phyloP scores from a whole-genome alignment of 345 rosid species.

The Arabidopsis suecica region DNA sequence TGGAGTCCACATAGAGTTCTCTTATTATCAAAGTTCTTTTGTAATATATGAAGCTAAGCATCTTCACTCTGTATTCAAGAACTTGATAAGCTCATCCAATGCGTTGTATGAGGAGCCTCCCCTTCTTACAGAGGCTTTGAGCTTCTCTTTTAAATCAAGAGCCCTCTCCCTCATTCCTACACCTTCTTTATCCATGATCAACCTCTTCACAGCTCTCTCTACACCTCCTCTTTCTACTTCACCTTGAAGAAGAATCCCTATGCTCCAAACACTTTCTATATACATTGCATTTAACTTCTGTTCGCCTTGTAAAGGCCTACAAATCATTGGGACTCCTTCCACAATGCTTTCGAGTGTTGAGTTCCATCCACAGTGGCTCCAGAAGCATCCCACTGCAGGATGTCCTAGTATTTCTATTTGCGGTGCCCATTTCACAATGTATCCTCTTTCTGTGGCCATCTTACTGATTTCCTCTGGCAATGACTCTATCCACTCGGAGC shows the following conservation, averaged over 20 bases:
- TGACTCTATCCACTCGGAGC: constrained; percentile 21
- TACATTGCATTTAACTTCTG: constrained; percentile 45
- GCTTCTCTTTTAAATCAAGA: constrained; percentile 3
- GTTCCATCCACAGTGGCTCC: constrained; percentile 53
- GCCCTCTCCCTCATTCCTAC: constrained; percentile 29
- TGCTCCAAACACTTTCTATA: constrained; percentile 23
- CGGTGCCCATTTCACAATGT: constrained; percentile 46
- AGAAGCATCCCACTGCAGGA: constrained; percentile 44
- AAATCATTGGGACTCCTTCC: constrained; percentile 49
- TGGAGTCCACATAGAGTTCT: too few relatives aligned
- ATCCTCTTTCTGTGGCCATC: constrained; percentile 35
- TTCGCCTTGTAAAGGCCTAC: constrained; percentile 42
- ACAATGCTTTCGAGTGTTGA: constrained; percentile 45
- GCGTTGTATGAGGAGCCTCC: constrained; percentile 33
- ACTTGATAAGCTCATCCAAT: constrained; percentile 21
- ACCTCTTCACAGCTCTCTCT: constrained; percentile 15
- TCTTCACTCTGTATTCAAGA: neutral
- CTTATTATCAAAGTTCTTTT: too few relatives aligned
- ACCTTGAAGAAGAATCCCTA: constrained; percentile 27
- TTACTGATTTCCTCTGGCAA: constrained; percentile 30
- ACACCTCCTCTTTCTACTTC: constrained; percentile 21
- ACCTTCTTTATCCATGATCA: constrained; percentile 24
- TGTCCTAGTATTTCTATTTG: constrained; percentile 39
- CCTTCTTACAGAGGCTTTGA: neutral
- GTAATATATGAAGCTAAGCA: neutral